A percentile compares a stretch with the other conserved stretches of the same genome.
These are phyloP conservation scores for Fusarium duplospermum DNA, from an alignment of 2,329 filamentous ascomycete genomes.

Conservation along the genomic window DNA sequence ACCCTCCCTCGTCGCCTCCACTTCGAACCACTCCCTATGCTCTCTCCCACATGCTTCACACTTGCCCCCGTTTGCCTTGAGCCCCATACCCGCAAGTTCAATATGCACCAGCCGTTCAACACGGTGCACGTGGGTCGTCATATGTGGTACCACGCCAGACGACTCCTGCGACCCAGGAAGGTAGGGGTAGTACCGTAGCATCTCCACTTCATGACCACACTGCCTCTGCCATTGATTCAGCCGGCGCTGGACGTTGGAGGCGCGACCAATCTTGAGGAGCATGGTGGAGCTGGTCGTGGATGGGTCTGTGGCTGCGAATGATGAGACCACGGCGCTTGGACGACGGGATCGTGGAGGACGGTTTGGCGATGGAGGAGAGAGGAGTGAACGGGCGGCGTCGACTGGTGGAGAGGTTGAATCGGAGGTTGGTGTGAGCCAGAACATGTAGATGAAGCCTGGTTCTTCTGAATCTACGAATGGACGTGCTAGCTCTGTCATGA, in stretches of 20 bases:
- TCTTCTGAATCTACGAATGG: constrained; percentile 76
- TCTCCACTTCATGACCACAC: constrained; percentile 87
- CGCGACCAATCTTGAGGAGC: constrained; percentile 74
- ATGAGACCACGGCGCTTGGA: constrained; percentile 66
- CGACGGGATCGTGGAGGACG: constrained; percentile 54
- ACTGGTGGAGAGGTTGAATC: constrained; percentile 62
- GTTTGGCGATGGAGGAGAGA: constrained; percentile 61
- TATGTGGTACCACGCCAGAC: constrained; percentile 61
- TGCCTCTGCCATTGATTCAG: constrained; percentile 95
- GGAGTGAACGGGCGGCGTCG: constrained; percentile 69
- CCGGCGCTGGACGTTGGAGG: constrained; percentile 86
- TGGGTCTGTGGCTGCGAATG: constrained; percentile 55
- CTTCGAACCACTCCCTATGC: constrained; percentile 96
- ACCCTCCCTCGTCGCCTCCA: constrained; percentile 78
- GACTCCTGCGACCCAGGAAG: constrained; percentile 58
- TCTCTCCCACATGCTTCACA: constrained; percentile 85
- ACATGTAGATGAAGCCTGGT: constrained; percentile 97
- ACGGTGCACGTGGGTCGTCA: constrained; percentile 86
- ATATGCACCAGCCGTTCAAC: constrained; percentile 93
- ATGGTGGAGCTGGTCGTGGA: constrained; percentile 61
- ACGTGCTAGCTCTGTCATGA: constrained; percentile 82
- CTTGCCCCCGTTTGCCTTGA: constrained; percentile 64
- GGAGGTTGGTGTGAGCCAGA: constrained; percentile 84
- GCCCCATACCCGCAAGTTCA: constrained; percentile 76
- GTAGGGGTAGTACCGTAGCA: constrained; percentile 94